Conservation (phyloP, 768 basidiomycete genomes). For the Multifurca ochricompacta region DNA sequence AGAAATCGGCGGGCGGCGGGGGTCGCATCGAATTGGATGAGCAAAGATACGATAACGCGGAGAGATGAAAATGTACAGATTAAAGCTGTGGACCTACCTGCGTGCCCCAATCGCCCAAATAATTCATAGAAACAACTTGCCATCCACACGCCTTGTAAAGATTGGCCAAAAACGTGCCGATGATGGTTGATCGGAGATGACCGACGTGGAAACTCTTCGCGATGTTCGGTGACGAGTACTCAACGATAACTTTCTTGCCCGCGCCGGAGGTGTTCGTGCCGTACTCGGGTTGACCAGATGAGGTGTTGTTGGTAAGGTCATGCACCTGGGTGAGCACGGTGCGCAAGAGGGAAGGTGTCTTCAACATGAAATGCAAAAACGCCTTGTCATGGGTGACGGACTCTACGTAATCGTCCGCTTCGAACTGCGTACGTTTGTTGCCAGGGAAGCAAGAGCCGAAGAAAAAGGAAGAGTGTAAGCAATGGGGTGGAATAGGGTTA, state of each 20-base stretch:
- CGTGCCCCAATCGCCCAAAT: constrained; percentile 97
- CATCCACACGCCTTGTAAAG: constrained; percentile 89
- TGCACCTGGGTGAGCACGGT: constrained; percentile 69
- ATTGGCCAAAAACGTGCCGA: constrained; percentile 90
- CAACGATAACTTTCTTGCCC: constrained; percentile 80
- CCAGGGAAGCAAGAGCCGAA: neutral
- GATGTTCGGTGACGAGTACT: constrained; percentile 96
- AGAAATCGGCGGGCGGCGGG: too few relatives aligned
- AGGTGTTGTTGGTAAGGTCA: constrained; percentile 53
- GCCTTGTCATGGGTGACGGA: constrained; percentile 62
- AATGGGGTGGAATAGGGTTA: too few relatives aligned
- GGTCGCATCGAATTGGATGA: too few relatives aligned
- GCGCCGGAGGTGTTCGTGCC: constrained; percentile 71
- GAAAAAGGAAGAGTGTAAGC: neutral
- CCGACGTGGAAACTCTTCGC: constrained; percentile 98
- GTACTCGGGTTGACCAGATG: constrained; percentile 59
- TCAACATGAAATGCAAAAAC: constrained; percentile 78
- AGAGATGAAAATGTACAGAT: too few relatives aligned
- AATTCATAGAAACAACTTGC: constrained; percentile 88
- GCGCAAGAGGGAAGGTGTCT: constrained; percentile 54
- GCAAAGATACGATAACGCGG: too few relatives aligned
- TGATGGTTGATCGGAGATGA: constrained; percentile 95
- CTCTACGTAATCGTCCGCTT: constrained; percentile 72
- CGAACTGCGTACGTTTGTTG: constrained; percentile 47
- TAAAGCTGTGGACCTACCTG: constrained; percentile 73